Evolutionary conservation across 2,329 filamentous ascomycete species (phyloP).

Genomic region (Ilyonectria destructans): DNA sequence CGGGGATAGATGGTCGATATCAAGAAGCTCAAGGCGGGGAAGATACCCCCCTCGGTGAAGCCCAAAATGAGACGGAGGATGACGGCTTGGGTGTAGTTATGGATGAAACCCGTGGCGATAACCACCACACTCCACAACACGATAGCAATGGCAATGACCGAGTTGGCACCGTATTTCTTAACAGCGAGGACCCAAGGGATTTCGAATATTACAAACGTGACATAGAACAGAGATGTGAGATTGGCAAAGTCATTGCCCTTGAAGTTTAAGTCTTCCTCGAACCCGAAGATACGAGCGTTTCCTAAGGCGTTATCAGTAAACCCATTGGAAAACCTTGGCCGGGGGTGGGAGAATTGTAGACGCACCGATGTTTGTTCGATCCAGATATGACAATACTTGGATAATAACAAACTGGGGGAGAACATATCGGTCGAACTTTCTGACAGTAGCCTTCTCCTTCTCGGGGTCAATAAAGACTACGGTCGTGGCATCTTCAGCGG

Average conservation of each 20-base stretch:
- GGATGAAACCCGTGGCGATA: conserved; percentile 70
- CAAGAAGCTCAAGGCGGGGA: conserved; percentile 73
- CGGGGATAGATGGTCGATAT: conserved; percentile 37
- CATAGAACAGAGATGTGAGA: conserved; percentile 17
- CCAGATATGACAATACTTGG: conserved; percentile 3
- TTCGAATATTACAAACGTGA: conserved; percentile 32
- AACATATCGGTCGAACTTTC: conserved; percentile 11
- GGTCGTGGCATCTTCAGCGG: conserved; percentile 1
- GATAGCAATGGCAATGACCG: conserved; percentile 34
- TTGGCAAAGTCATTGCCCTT: conserved; percentile 21
- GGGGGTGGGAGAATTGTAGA: too few relatives aligned
- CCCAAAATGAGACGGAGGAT: conserved; percentile 73
- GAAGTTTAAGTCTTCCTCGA: conserved; percentile 13
- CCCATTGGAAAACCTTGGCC: not conserved
- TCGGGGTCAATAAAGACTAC: conserved; percentile 14
- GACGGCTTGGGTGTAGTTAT: conserved; percentile 69
- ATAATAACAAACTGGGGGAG: conserved; percentile 14
- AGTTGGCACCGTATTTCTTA: conserved; percentile 28
- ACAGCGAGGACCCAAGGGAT: conserved; percentile 33
- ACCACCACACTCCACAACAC: conserved; percentile 69
- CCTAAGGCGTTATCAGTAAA: not conserved
- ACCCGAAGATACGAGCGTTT: conserved; percentile 18
- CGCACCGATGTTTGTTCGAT: conserved; percentile 20
- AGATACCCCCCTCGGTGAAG: conserved; percentile 72
- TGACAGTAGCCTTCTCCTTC: conserved; percentile 10